Base-by-base conservation (phyloP, 139 green algal genomes). In the Diplosphaera chodatii region DNA sequence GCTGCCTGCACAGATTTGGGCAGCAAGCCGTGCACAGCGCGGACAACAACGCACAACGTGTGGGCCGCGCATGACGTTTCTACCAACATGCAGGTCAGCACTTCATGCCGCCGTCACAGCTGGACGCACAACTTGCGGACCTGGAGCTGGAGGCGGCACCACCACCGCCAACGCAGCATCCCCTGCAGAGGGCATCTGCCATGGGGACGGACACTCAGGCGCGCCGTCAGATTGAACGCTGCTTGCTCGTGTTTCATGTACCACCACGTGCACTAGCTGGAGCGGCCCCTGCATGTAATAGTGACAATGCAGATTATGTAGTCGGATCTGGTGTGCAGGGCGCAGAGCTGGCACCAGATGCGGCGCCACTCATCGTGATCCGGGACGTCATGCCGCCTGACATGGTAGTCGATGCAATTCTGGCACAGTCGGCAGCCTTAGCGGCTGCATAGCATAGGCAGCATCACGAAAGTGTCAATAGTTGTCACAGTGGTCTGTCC, bases 41-140 rank as follows among this genome's bases (percentile, higher is more conserved):
- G 37, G 37, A 48, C 37, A 48, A 20, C 37, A 6, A 48, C 6
- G 37, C n/a, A n/a, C n/a, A n/a, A n/a, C n/a, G n/a, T n/a, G n/a
- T n/a, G n/a, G n/a, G n/a, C n/a, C n/a, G n/a, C n/a, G n/a, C n/a
- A n/a, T n/a, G n/a, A n/a, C n/a, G n/a, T n/a, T n/a, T n/a, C n/a
- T n/a, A n/a, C n/a, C n/a, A n/a, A n/a, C n/a, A n/a, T 48, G 37
- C 37, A 48, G 37, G 37, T 10, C 37, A 3, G 4, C 78, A 83
- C 55, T 83, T 81, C 67, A 83, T 80, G 70, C 74, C 78, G 30
- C 66, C 78, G 20, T 65, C 63, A 18, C 67, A 81, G 27, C 63
- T 83, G 15, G 70, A 75, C 31, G 80, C 78, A 3, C 78, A 83
- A 67, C 70, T 83, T 28, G 74, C 67, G 3, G 37, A 73, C 3